Base-by-base conservation (phyloP, 2,329 filamentous ascomycete species). In the Aspergillus ibericus region DNA sequence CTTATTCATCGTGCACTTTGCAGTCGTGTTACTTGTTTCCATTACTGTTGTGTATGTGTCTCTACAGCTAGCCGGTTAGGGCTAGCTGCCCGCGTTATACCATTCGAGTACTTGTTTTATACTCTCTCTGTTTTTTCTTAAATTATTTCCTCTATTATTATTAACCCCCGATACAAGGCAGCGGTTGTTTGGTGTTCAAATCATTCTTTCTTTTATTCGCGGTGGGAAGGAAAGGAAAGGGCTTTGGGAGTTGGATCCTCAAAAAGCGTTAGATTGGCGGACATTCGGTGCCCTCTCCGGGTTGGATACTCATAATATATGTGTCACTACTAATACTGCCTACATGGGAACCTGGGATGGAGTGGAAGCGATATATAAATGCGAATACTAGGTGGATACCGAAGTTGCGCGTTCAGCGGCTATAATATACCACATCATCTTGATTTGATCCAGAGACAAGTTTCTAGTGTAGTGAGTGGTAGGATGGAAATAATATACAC, bases 151-250 rank as follows among this genome's bases (percentile, higher is more conserved):
- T 63, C 57, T 29, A 7, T 66, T 65, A 65, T 64, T 65, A 62
- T 65, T 64, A 13, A 13, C 13, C 20, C 38, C 9, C 38, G 18
- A 42, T 42, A 42, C 38, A 42, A 62, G 65, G 68, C 63, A 68
- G 59, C 59, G 66, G 62, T 67, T 57, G 65, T 66, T 59, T 38
- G 66, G 68, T 65, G 70, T 59, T 51, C 47, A 32, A 40, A 54
- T 29, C 58, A 46, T 54, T 46, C 53, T 42, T n/a, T 25, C 15
- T 56, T 53, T n/a, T n/a, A n/a, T n/a, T 54, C 44, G 29, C 34
- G 52, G 27, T 35, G n/a, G n/a, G 35, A 29, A 55, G 27, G 35
- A 32, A 22, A 18, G 38, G 34, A 53, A 32, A 22, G 15, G 38
- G 34, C 49, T n/a, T 53, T 38, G 56, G 63, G 59, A 59, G 56